These are phyloP conservation scores for Yamadazyma triangularis DNA, from an alignment of 1,139 yeast species.

Conservation along the genomic window DNA sequence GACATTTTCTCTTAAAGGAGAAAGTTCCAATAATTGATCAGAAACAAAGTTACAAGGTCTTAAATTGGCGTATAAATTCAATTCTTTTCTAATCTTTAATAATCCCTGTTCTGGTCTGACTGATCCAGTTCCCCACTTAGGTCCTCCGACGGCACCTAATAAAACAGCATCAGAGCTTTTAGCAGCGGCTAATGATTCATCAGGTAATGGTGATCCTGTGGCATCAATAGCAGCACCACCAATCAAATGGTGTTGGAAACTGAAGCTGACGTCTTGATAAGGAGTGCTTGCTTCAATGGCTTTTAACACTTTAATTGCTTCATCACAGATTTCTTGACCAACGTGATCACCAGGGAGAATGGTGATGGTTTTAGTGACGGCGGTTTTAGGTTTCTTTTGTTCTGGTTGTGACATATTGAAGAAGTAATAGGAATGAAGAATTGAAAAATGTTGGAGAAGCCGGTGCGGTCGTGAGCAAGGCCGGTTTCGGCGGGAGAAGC, in stretches of 20 bases:
- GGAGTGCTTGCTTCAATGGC: conserved; percentile 70
- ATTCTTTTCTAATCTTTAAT: conserved; percentile 87
- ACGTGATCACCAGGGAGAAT: conserved; percentile 96
- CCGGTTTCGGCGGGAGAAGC: too few relatives aligned
- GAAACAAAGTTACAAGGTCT: conserved; percentile 96
- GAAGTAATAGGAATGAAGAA: not conserved
- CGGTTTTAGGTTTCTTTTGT: conserved; percentile 7
- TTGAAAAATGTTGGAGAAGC: not conserved
- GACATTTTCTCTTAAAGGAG: conserved; percentile 80
- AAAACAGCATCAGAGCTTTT: conserved; percentile 88
- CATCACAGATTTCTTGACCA: conserved; percentile 84
- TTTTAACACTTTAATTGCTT: conserved; percentile 85
- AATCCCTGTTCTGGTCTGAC: conserved; percentile 98
- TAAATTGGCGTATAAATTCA: conserved; percentile 89
- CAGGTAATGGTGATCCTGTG: conserved; percentile 90
- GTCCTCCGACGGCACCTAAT: conserved; percentile 98
- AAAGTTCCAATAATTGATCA: conserved; percentile 75
- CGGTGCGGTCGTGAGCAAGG: not conserved
- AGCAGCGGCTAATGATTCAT: conserved; percentile 78
- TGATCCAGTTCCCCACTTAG: conserved; percentile 94
- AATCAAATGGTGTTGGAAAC: conserved; percentile 77
- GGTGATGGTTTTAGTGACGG: conserved; percentile 63
- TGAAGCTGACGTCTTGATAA: conserved; percentile 51
- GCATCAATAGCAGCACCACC: conserved; percentile 99
- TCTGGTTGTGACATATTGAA: conserved; percentile 12